Evolutionary conservation across 2,329 filamentous ascomycete species (phyloP).

Genomic region (Penicillium sp.): DNA sequence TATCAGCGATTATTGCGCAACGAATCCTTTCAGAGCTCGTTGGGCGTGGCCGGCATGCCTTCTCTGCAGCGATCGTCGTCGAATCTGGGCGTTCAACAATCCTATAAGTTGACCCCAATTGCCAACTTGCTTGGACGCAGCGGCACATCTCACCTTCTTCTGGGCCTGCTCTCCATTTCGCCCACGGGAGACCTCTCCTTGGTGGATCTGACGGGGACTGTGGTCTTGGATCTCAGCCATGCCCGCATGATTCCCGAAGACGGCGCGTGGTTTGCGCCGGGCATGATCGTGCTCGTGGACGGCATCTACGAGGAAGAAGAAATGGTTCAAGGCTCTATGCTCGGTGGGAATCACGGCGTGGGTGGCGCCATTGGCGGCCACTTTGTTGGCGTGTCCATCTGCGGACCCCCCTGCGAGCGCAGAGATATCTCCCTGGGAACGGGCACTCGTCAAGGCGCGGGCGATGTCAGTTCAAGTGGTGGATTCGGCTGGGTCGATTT

Average conservation of each 20-base stretch:
- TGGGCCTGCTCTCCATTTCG: constrained; percentile 74
- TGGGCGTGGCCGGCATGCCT: constrained; percentile 55
- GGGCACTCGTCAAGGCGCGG: constrained; percentile 40
- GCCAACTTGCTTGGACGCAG: constrained; percentile 69
- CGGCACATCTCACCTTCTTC: constrained; percentile 75
- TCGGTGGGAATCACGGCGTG: constrained; percentile 73
- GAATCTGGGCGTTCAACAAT: constrained; percentile 52
- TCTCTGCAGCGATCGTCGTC: constrained; percentile 56
- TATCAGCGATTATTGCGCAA: constrained; percentile 89
- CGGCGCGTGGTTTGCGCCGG: constrained; percentile 86
- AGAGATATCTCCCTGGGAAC: constrained; percentile 72
- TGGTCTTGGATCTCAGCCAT: constrained; percentile 73
- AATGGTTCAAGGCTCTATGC: constrained; percentile 55
- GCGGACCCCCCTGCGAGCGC: constrained; percentile 84
- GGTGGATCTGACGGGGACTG: constrained; percentile 81
- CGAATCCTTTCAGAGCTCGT: constrained; percentile 82
- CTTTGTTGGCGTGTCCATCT: constrained; percentile 85
- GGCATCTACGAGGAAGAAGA: constrained; percentile 96
- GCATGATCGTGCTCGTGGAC: constrained; percentile 93
- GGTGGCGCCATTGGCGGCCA: constrained; percentile 88
- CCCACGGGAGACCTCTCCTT: constrained; percentile 78
- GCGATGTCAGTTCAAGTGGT: constrained; percentile 53
- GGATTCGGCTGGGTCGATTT: constrained; percentile 98
- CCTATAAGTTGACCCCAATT: constrained; percentile 85
- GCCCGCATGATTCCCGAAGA: constrained; percentile 76